Evolutionary conservation across 805 yeast genomes (phyloP).

Genomic region (Candida rishiriensis): DNA sequence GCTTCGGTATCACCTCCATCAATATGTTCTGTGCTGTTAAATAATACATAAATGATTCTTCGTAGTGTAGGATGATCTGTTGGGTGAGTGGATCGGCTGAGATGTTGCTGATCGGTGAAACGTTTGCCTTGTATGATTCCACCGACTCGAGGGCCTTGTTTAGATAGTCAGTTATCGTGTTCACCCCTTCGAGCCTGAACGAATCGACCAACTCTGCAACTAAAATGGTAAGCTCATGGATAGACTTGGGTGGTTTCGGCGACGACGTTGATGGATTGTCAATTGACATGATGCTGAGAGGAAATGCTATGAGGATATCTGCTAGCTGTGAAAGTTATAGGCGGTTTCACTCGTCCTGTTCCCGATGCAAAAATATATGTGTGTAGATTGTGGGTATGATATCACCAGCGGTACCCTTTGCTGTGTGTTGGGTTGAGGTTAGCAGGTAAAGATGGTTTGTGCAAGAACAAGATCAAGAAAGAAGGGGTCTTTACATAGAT

Average conservation of each 20-base stretch:
- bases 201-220: slow-evolving; percentile 15
- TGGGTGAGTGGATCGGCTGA: not conserved
- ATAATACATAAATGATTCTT: slow-evolving; percentile 24
- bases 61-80: slow-evolving; percentile 10
- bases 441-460: too few species aligned
- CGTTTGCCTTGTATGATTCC: slow-evolving; percentile 17
- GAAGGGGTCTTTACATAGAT: too few species aligned
- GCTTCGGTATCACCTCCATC: slow-evolving; percentile 22
- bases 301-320: too few species aligned
- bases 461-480: too few species aligned
- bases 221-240: slow-evolving; percentile 11
- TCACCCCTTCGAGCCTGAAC: slow-evolving; percentile 4
- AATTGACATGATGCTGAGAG: too few species aligned
- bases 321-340: too few species aligned
- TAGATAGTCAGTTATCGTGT: slow-evolving; percentile 14
- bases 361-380: too few species aligned
- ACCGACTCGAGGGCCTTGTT: slow-evolving; percentile 25
- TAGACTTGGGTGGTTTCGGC: slow-evolving; percentile 1
- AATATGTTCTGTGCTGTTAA: slow-evolving; percentile 24
- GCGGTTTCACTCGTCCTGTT: too few species aligned
- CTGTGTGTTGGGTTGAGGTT: too few species aligned
- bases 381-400: too few species aligned
- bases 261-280: too few species aligned
- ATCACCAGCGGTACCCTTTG: too few species aligned
- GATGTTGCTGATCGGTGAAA: slow-evolving; percentile 1